Evolutionary conservation across 192 early-diverging fungal genomes (phyloP), one percentile per base, ranked within the genome.

Genomic region (Spizellomyces punctatus): DNA sequence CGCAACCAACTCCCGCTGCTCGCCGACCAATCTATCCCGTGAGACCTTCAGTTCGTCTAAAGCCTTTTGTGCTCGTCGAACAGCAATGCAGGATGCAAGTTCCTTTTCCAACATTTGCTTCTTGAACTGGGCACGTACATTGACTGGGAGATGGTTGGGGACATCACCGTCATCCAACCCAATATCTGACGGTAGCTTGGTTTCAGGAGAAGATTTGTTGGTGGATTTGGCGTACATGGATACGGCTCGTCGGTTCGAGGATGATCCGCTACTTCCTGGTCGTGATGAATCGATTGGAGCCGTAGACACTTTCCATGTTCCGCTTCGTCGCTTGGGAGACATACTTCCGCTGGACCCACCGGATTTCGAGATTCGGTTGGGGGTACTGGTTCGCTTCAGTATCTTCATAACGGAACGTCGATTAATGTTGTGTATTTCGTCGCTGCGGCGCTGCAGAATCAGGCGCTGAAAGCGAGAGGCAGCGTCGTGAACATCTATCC

Each of bases 71-170:
- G 79, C 72, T 21, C 73, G 74, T 4, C 83, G 77, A 46, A 64
- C 73, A 10, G 56, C 36, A 8, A 84, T 74, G 9, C 70, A 69
- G 6, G 77, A 42, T 12, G 63, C 64, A 1, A 85, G 55, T 58
- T 85, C 83, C 63, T 85, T 80, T 14, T 85, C 83, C 58, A 85
- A 64, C 81, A 85, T 75, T 54, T 82, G 77, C 67, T 81, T 82
- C 66, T 79, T 82, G 57, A 85, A 74, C 59, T 80, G 76, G 1
- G 79, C 78, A 10, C 74, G 67, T 1, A 85, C 72, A 22, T 72
- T 67, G 14, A 79, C 46, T 43, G 72, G 59, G 14, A 61, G 59
- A 16, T 19, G 22, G 10, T 27, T 46, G 43, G 57, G 76, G 17
- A 58, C 57, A 9, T 61, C 59, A 41, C 59, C 59, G 50, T 54